Conservation (phyloP, 257 asterid species). For the Solanum microdontum region DNA sequence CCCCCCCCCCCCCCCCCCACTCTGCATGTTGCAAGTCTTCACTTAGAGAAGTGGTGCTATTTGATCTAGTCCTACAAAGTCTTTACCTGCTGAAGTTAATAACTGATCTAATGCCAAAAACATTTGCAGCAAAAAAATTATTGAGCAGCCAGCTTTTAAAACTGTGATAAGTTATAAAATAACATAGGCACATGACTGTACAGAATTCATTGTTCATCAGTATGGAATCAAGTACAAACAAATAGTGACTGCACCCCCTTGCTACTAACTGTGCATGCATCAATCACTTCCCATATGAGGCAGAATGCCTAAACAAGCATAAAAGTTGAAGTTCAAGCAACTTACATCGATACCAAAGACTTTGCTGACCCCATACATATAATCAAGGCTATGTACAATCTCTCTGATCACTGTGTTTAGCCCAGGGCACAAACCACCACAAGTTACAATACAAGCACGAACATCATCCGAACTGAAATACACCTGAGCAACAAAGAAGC, state of each 20-base stretch:
- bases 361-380: conserved; percentile 47
- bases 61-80: not conserved
- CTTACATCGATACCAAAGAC: conserved; percentile 61
- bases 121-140: not conserved
- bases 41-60: not conserved
- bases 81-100: not conserved
- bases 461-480: conserved; percentile 50
- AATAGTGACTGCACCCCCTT: not conserved
- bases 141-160: not conserved
- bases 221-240: not conserved
- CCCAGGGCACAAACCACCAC: conserved; percentile 75
- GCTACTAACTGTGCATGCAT: not conserved
- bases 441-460: conserved; percentile 60
- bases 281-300: not conserved
- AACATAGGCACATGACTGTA: not conserved
- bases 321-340: not conserved
- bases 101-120: not conserved
- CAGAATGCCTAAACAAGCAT: not conserved
- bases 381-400: conserved; percentile 55
- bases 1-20: accelerated
- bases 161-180: not conserved
- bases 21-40: not conserved
- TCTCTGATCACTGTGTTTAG: conserved; percentile 70
- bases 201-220: not conserved
- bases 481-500: conserved; percentile 27